A percentile compares a stretch with the other conserved stretches of the same genome.
phyloP scores from a whole-genome alignment of 768 basidiomycete species.

The Mycena venus region DNA sequence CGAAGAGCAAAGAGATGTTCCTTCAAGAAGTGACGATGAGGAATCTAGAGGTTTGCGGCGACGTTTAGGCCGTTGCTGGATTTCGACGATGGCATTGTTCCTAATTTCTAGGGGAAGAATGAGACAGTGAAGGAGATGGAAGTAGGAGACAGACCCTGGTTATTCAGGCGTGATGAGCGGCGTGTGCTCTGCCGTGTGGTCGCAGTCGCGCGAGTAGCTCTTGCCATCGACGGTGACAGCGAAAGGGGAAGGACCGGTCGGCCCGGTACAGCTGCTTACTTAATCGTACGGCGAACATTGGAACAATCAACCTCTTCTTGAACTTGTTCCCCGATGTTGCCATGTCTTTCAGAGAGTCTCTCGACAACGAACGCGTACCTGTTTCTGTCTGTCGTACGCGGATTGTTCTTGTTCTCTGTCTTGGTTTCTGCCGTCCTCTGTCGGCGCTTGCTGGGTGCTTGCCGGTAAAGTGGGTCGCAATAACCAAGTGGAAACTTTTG shows the following conservation, averaged over 20 bases:
- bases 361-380: too few relatives aligned
- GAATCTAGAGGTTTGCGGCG: slow-evolving; percentile 19
- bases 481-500: background rate
- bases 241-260: slow-evolving; percentile 8
- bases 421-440: too few relatives aligned
- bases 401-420: too few relatives aligned
- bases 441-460: too few relatives aligned
- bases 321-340: background rate
- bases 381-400: too few relatives aligned
- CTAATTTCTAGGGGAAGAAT: slow-evolving; percentile 23
- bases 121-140: background rate
- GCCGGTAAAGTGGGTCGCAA: background rate
- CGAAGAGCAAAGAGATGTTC: slow-evolving; percentile 15
- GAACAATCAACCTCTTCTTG: too few relatives aligned
- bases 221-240: slow-evolving; percentile 33
- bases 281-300: background rate
- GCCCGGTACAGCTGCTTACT: background rate
- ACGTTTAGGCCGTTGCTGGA: slow-evolving; percentile 31
- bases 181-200: slow-evolving; percentile 22
- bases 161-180: slow-evolving; percentile 31
- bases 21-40: slow-evolving; percentile 14
- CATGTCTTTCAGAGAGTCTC: too few relatives aligned
- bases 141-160: slow-evolving; percentile 18
- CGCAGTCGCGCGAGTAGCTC: slow-evolving; percentile 21
- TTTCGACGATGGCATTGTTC: slow-evolving; percentile 35